Evolutionary conservation across 495 filamentous ascomycete genomes (phyloP).

Genomic region (Aspergillus hancockii): DNA sequence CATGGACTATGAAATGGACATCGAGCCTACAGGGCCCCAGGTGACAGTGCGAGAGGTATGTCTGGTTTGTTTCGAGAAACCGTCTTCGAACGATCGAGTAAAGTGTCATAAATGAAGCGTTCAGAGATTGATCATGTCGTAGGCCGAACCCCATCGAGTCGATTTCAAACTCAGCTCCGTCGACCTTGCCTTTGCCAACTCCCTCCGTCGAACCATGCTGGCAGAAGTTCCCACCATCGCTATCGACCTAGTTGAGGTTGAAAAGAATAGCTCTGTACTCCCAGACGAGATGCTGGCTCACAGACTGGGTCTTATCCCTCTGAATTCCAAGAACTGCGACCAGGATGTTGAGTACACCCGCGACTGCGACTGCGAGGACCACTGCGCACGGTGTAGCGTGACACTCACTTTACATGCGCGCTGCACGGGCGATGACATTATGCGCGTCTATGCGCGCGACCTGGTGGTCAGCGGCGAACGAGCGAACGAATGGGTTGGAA

Average conservation of each 20-base stretch:
- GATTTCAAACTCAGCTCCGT: constrained; percentile 80
- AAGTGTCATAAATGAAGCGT: not conserved
- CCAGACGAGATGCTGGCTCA: constrained; percentile 95
- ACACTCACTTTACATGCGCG: constrained; percentile 78
- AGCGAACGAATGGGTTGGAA: constrained; percentile 72
- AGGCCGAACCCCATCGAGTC: constrained; percentile 71
- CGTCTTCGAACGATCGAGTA: not conserved
- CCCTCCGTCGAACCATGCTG: constrained; percentile 86
- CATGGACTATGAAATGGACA: constrained; percentile 74
- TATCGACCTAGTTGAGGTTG: constrained; percentile 91
- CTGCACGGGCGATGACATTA: constrained; percentile 77
- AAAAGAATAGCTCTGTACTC: constrained; percentile 89
- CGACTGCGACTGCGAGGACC: constrained; percentile 93
- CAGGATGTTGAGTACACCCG: constrained; percentile 81
- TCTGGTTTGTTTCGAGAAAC: not conserved
- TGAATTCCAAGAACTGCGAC: constrained; percentile 81
- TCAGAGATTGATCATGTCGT: constrained; percentile 10
- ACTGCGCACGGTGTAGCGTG: constrained; percentile 88
- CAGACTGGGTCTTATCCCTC: constrained; percentile 86
- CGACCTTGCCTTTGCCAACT: constrained; percentile 90
- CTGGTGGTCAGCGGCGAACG: constrained; percentile 63
- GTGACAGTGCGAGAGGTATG: constrained; percentile 71
- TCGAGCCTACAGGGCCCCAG: constrained; percentile 64
- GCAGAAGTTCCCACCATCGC: constrained; percentile 94
- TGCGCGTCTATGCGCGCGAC: constrained; percentile 90